Evolutionary conservation across 768 basidiomycete species (phyloP).

Genomic region (Termitomyces sp.): DNA sequence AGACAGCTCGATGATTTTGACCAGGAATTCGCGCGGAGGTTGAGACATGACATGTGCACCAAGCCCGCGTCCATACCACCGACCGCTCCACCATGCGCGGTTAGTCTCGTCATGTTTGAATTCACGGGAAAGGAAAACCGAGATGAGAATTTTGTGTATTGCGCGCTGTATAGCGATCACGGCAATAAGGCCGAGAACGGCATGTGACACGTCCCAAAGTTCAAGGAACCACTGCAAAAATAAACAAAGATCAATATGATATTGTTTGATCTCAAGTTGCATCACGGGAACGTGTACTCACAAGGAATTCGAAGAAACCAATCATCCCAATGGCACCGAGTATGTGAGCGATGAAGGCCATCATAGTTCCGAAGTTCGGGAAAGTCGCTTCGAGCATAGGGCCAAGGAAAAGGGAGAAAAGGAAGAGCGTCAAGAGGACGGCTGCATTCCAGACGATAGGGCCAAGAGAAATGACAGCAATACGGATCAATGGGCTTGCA

Average conservation of each 20-base stretch:
- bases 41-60: conserved; percentile 94
- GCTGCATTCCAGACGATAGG: conserved; percentile 96
- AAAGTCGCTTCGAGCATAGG: conserved; percentile 83
- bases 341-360: conserved; percentile 87
- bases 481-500: conserved; percentile 86
- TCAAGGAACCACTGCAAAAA: conserved; percentile 87
- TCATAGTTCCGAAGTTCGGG: conserved; percentile 88
- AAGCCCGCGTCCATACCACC: conserved; percentile 95
- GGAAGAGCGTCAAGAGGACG: conserved; percentile 81
- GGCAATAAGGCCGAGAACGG: conserved; percentile 89
- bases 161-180: conserved; percentile 91
- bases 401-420: conserved; percentile 89
- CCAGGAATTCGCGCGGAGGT: conserved; percentile 94
- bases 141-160: conserved; percentile 90
- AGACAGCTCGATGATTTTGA: conserved; percentile 96
- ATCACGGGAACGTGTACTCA: conserved; percentile 37
- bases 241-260: conserved; percentile 15
- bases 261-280: not conserved
- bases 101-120: conserved; percentile 99
- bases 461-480: conserved; percentile 89
- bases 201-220: conserved; percentile 87
- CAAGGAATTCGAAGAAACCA: conserved; percentile 95
- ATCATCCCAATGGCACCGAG: conserved; percentile 84
- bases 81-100: conserved; percentile 98
- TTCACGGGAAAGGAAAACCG: conserved; percentile 93